Evolutionary conservation across 805 yeast genomes (phyloP).

Genomic region (Hanseniaspora vineae): DNA sequence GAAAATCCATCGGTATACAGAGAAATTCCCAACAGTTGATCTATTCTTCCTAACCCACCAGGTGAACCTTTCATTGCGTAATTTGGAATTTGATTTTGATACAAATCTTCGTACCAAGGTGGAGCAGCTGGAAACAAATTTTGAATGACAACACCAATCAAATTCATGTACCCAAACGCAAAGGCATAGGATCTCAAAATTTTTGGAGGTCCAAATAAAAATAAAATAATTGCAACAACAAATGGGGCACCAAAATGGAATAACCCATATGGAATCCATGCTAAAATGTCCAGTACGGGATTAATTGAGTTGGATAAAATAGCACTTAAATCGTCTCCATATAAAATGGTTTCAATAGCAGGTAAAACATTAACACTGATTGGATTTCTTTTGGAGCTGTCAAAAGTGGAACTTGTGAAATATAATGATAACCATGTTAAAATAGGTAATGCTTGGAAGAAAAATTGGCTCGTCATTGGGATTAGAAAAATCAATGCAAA

Average conservation of each 20-base stretch:
- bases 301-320: conserved; percentile 64
- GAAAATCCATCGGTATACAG: conserved; percentile 72
- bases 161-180: conserved; percentile 91
- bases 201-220: conserved; percentile 86
- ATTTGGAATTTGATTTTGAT: conserved; percentile 83
- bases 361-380: conserved; percentile 82
- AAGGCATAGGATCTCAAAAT: conserved; percentile 73
- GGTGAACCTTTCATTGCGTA: conserved; percentile 89
- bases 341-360: conserved; percentile 79
- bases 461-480: conserved; percentile 77
- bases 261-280: conserved; percentile 93
- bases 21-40: conserved; percentile 61
- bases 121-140: conserved; percentile 87
- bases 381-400: conserved; percentile 68
- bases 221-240: conserved; percentile 63
- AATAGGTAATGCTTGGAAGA: conserved; percentile 71
- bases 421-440: conserved; percentile 76
- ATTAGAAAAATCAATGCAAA: conserved; percentile 38
- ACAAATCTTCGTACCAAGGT: conserved; percentile 85
- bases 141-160: conserved; percentile 74
- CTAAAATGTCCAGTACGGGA: conserved; percentile 60
- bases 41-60: conserved; percentile 88
- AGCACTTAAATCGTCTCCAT: conserved; percentile 81
- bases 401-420: conserved; percentile 64
- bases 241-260: conserved; percentile 87